Evolutionary conservation across 2,329 filamentous ascomycete genomes (phyloP), one percentile per base, ranked within the genome.

Genomic region (Botryosphaeria dothidea): DNA sequence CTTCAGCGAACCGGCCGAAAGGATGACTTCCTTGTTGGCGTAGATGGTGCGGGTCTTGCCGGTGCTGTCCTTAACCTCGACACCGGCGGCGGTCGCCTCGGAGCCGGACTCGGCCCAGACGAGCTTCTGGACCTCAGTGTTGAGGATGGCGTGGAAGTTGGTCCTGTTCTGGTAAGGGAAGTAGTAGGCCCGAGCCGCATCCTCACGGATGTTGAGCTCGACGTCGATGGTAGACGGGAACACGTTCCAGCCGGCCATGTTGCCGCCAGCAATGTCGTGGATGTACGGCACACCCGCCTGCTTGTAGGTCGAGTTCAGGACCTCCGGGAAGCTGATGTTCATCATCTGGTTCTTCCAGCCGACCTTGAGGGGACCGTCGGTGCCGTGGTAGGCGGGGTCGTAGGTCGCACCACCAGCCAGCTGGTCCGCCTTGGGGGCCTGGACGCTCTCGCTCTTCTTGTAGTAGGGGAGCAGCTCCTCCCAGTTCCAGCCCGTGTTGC

Each of bases 131-230:
- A 77, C 82, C 1, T 73, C 73, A 0, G 81, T 79, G 66, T 82
- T 80, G 19, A 78, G 67, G 31, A 82, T 76, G 1, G 83, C 69
- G 3, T 80, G 69, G 1, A 84, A 71, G 66, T 84, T 84, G 2
- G 71, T 54, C 49, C 82, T 72, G 48, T 67, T 60, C 19, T 73
- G 66, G 56, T 70, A 72, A 1, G 82, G 80, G 62, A 74, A 81
- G 68, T 82, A 84, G 67, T 82, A 84, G 4, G 81, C 79, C 17
- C 80, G 73, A 3, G 80, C 82, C 38, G 82, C 80, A 71, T 84
- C 81, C 64, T 79, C 76, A 11, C 82, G 77, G 11, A 80, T 71
- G 66, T 78, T 72, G 17, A 72, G 70, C 1, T 71, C 70, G 1
- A 71, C 66, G 65, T 83, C 73, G 17, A 82, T 63, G 1, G 80